Evolutionary conservation across 2,329 filamentous ascomycete genomes (phyloP).

Genomic region (Phyllosticta citriasiana): DNA sequence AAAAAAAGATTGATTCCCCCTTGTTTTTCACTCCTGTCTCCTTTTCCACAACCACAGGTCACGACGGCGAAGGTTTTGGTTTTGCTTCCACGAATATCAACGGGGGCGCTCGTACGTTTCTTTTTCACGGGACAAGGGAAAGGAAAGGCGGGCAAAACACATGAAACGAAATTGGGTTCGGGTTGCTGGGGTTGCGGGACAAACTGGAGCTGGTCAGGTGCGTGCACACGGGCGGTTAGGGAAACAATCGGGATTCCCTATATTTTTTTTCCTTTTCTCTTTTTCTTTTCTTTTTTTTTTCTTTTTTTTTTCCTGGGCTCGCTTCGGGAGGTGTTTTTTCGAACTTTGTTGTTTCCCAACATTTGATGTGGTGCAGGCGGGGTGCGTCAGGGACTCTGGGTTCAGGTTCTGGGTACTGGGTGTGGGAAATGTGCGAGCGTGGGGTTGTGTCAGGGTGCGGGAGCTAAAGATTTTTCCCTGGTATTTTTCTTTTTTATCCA

Average conservation of each 20-base stretch:
- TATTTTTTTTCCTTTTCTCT: background rate
- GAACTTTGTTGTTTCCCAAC: background rate
- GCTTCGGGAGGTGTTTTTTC: conserved; percentile 19
- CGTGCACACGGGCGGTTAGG: background rate
- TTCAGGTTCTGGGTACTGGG: background rate
- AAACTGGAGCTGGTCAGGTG: background rate
- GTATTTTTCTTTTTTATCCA: background rate
- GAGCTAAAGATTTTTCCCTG: background rate
- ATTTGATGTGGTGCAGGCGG: background rate
- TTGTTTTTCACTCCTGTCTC: background rate
- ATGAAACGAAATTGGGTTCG: background rate
- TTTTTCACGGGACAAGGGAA: background rate
- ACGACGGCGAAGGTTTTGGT: background rate
- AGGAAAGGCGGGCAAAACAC: background rate
- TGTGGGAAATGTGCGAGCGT: background rate
- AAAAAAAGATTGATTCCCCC: background rate
- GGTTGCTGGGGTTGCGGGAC: background rate
- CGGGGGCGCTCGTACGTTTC: background rate
- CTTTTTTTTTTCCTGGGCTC: conserved; percentile 11
- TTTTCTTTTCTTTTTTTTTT: conserved; percentile 15
- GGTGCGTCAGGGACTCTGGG: background rate
- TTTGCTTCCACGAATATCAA: background rate
- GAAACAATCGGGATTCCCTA: background rate
- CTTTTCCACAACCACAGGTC: background rate
- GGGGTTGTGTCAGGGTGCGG: background rate